A percentile compares a stretch with the other conserved stretches of the same genome.
phyloP scores from a whole-genome alignment of 2,329 filamentous ascomycete species.

The Aspergillus costaricaensis region DNA sequence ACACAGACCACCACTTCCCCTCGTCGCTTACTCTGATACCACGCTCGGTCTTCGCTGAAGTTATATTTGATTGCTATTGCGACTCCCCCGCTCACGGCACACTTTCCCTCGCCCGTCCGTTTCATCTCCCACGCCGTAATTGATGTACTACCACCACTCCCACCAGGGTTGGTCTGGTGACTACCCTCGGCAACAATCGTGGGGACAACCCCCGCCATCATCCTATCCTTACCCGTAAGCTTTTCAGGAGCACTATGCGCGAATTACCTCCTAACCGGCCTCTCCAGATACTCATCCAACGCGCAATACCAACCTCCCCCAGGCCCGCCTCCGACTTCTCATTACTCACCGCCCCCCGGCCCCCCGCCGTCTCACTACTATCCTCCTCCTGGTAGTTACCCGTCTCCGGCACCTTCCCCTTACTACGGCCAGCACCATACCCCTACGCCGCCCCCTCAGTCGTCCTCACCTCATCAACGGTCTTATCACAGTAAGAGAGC shows the following conservation, averaged over 20 bases:
- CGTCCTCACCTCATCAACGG: constrained; percentile 14
- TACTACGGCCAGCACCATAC: constrained; percentile 17
- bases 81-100: not conserved
- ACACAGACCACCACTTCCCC: not conserved
- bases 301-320: constrained; percentile 11
- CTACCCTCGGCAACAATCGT: constrained; percentile 17
- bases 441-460: constrained; percentile 22
- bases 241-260: too few species aligned
- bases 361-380: constrained; percentile 10
- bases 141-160: constrained; percentile 26
- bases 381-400: constrained; percentile 11
- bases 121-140: constrained; percentile 7
- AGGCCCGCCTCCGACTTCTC: constrained; percentile 6
- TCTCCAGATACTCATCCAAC: not conserved
- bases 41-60: not conserved
- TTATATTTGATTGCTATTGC: not conserved
- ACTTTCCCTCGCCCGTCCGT: not conserved
- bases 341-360: constrained; percentile 11
- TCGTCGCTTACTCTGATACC: not conserved
- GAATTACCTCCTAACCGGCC: not conserved
- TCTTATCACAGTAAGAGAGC: constrained; percentile 20
- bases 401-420: constrained; percentile 6
- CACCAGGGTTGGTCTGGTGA: constrained; percentile 20
- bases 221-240: constrained; percentile 18
- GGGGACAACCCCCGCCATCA: constrained; percentile 16